Evolutionary conservation across 768 basidiomycete species (phyloP).

Genomic region (Tulasnella sp.): DNA sequence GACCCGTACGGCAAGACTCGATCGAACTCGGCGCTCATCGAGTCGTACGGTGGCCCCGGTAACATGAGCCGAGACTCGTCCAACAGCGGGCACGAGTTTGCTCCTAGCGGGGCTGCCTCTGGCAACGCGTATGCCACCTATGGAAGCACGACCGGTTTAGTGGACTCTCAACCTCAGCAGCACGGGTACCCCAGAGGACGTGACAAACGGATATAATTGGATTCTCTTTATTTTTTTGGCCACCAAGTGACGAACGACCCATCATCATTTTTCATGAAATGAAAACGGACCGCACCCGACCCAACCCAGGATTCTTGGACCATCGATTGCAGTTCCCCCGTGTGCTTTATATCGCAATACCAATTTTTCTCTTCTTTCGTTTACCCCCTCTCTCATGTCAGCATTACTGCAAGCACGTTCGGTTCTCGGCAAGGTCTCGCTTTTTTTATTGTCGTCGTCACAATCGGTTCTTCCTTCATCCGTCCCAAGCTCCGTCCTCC

Average conservation of each 20-base stretch:
- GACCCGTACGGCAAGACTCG: background rate
- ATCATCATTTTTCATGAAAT: background rate
- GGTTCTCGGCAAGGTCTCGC: background rate
- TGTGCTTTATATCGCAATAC: background rate
- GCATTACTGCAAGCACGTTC: background rate
- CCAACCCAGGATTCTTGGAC: background rate
- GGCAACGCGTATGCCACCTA: background rate
- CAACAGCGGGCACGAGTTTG: constrained; percentile 4
- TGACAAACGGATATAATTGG: background rate
- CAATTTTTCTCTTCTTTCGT: background rate
- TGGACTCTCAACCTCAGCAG: background rate
- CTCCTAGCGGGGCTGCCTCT: background rate
- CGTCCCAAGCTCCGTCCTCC: background rate
- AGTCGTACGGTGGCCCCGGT: background rate
- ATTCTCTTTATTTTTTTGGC: no score
- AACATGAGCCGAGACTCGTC: constrained; percentile 3
- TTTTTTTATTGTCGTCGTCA: background rate
- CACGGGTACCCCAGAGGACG: background rate
- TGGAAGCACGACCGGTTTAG: constrained; percentile 1
- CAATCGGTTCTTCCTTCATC: background rate
- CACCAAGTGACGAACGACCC: background rate
- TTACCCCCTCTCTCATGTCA: no score
- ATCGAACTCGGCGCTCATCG: background rate
- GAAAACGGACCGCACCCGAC: background rate
- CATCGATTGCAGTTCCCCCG: background rate